Evolutionary conservation across 2,329 filamentous ascomycete species (phyloP).

Genomic region (Chaetomiaceae sp.): DNA sequence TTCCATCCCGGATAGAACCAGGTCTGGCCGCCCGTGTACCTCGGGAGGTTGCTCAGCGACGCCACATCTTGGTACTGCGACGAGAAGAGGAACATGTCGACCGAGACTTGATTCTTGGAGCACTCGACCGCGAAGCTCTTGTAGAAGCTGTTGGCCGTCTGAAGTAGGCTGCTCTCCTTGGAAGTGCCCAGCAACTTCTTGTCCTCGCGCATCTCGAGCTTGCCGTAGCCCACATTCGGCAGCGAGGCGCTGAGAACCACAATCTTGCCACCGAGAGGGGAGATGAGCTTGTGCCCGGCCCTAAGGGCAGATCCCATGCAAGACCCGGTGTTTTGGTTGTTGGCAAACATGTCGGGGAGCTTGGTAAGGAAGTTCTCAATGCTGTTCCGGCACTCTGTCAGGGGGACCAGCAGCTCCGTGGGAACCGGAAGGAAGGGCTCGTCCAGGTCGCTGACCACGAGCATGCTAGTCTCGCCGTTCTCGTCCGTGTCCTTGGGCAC

Average conservation of each 20-base stretch:
- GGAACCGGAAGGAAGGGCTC: conserved; percentile 96
- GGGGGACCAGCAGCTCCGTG: conserved; percentile 81
- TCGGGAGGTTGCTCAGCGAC: conserved; percentile 87
- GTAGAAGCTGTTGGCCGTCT: conserved; percentile 95
- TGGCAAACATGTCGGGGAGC: conserved; percentile 94
- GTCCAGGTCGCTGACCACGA: conserved; percentile 90
- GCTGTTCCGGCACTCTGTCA: conserved; percentile 83
- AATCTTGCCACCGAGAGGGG: conserved; percentile 90
- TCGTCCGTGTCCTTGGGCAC: conserved; percentile 86
- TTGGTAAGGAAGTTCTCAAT: conserved; percentile 88
- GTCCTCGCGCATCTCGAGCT: conserved; percentile 90
- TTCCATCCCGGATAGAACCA: conserved; percentile 99
- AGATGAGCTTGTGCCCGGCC: conserved; percentile 93
- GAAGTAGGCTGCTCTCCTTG: conserved; percentile 81
- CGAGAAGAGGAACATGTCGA: conserved; percentile 97
- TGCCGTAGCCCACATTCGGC: conserved; percentile 84
- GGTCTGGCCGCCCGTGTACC: conserved; percentile 95
- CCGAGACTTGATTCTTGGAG: conserved; percentile 96
- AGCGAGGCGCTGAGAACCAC: conserved; percentile 85
- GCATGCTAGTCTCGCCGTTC: conserved; percentile 79
- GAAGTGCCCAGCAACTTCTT: conserved; percentile 93
- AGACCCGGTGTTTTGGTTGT: conserved; percentile 83
- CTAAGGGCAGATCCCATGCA: conserved; percentile 92
- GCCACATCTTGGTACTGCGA: conserved; percentile 97
- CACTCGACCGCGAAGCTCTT: conserved; percentile 99